A percentile compares a stretch with the other conserved stretches of the same genome.
Evolutionary conservation across 208 protist genomes (phyloP).

Genomic region (Porcisia deanei): DNA sequence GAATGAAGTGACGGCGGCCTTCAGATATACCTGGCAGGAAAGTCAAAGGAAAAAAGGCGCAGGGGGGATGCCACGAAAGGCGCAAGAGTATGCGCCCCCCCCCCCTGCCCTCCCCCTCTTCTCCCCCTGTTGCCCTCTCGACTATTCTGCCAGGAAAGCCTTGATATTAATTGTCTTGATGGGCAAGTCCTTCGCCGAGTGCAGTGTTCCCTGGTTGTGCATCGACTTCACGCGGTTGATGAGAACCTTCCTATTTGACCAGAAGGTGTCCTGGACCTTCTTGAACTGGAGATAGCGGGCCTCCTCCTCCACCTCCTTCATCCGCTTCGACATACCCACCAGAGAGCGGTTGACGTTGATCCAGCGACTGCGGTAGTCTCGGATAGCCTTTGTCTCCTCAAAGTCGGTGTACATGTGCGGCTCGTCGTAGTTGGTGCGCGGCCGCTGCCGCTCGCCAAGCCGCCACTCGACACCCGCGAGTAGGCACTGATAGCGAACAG

Average conservation of each 20-base stretch:
- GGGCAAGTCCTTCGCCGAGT: constrained; percentile 73
- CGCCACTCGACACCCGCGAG: constrained; percentile 81
- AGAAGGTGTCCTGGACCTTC: constrained; percentile 89
- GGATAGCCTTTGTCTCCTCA: constrained; percentile 87
- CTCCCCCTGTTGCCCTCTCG: neutral
- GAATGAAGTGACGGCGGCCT: neutral
- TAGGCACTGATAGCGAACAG: constrained; percentile 84
- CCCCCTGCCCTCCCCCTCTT: no score
- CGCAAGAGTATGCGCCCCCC: neutral
- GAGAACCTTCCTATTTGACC: constrained; percentile 89
- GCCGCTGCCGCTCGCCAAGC: constrained; percentile 74
- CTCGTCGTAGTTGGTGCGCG: constrained; percentile 90
- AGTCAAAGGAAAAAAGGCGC: neutral
- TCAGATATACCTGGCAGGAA: neutral
- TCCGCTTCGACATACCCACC: constrained; percentile 84
- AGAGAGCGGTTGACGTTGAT: constrained; percentile 93
- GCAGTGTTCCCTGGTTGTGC: constrained; percentile 81
- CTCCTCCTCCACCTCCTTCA: constrained; percentile 91
- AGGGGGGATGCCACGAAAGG: neutral
- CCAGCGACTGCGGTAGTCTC: constrained; percentile 90
- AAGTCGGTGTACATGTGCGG: constrained; percentile 90
- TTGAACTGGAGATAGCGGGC: constrained; percentile 85
- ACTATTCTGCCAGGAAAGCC: constrained; percentile 74
- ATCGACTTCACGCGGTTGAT: constrained; percentile 92
- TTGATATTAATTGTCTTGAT: constrained; percentile 90